Evolutionary conservation across 1,139 yeast species (phyloP).

Genomic region (Eremothecium sinecaudum): DNA sequence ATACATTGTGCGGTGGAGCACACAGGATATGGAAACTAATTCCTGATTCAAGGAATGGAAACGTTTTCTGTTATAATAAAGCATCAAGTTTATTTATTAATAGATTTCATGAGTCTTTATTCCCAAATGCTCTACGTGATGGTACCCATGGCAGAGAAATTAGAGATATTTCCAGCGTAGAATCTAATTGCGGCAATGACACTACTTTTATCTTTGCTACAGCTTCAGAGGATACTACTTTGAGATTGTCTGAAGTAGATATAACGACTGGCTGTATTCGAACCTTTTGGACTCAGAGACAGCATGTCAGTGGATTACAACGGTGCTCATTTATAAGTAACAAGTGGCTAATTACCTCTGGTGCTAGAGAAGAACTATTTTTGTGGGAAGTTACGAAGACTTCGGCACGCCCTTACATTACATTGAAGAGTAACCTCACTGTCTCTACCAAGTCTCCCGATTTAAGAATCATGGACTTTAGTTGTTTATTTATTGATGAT

Average conservation of each 20-base stretch:
- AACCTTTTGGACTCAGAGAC: slow-evolving; percentile 55
- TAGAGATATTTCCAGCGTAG: slow-evolving; percentile 51
- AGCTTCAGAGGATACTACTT: slow-evolving; percentile 84
- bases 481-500: slow-evolving; percentile 33
- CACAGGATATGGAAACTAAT: slow-evolving; percentile 71
- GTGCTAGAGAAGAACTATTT: slow-evolving; percentile 84
- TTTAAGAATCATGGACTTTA: slow-evolving; percentile 81
- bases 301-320: slow-evolving; percentile 85
- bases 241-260: slow-evolving; percentile 44
- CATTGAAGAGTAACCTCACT: slow-evolving; percentile 38
- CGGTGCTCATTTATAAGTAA: slow-evolving; percentile 52
- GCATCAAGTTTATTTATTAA: slow-evolving; percentile 38
- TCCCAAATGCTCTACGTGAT: slow-evolving; percentile 33
- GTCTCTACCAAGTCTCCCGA: slow-evolving; percentile 57
- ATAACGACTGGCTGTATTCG: slow-evolving; percentile 34
- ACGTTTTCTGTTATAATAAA: slow-evolving; percentile 39
- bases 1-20: slow-evolving; percentile 83
- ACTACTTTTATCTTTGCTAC: slow-evolving; percentile 42
- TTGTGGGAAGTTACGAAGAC: slow-evolving; percentile 55
- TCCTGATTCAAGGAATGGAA: slow-evolving; percentile 11
- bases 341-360: slow-evolving; percentile 52
- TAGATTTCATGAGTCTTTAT: slow-evolving; percentile 19
- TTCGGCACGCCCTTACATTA: slow-evolving; percentile 37
- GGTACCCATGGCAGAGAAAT: slow-evolving; percentile 92
- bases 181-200: slow-evolving; percentile 16